Base-by-base conservation (phyloP, 2,329 filamentous ascomycete genomes). In the Calonectria montana region DNA sequence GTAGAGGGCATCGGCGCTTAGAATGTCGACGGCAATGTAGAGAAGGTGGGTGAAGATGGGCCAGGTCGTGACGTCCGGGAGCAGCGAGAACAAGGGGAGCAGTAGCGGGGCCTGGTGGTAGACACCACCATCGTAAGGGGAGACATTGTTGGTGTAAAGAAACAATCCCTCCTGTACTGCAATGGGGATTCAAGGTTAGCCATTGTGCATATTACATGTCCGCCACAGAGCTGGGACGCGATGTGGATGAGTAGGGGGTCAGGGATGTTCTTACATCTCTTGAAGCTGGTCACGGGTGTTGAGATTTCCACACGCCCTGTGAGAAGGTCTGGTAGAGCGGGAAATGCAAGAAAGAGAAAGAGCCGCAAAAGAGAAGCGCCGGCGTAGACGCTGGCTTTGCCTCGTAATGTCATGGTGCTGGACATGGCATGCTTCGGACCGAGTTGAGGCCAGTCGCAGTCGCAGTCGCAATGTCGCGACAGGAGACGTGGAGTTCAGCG, bases 231-330 rank as follows among this genome's bases (percentile, higher is more conserved):
- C 23, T 16, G 63, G 41, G 27, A 50, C 25, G 59, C 29, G 53
- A 39, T 47, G 6, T 23, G 57, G 55, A 25, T 37, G 64, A 39
- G 37, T 61, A 27, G 41, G 61, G 53, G 41, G 47, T 31, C 59
- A 50, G 57, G 48, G 84, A 57, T 37, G 53, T 57, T 15, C 93
- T 84, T 88, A 97, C 96, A 88, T 91, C 97, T 91, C 87, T 98
- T 98, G 90, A 98, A 99, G 89, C 96, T 98, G 78, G 95, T 98
- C 57, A 98, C 94, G 45, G 97, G 96, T 25, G 97, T 99, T 53
- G 97, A 98, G 80, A 99, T 93, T 87, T 99, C 97, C 79, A 98
- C 97, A 81, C 97, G 93, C 75, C 93, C 94, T 23, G 95, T 97
- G 74, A 99, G 88, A 74, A 98, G 88, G 82, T 95, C 92, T 65